Conservation (phyloP, 1,139 yeast genomes). For the Hemisphaericaspora xylofermentans region DNA sequence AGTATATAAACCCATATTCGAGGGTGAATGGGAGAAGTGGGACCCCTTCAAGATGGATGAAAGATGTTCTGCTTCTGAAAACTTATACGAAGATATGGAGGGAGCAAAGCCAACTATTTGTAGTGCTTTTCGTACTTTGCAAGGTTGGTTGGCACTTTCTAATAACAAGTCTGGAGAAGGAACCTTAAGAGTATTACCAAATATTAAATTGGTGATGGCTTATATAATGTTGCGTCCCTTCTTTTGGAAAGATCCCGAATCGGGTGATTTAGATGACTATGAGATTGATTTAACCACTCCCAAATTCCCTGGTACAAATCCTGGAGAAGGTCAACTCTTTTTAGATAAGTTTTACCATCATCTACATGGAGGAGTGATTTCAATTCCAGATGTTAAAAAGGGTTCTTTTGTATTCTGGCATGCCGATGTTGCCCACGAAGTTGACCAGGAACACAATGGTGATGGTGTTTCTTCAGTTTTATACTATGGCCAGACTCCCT, state of each 20-base stretch:
- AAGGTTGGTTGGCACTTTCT: slow-evolving; percentile 49
- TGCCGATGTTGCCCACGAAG: slow-evolving; percentile 48
- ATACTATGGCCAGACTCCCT: slow-evolving; percentile 20
- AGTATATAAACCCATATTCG: slow-evolving; percentile 39
- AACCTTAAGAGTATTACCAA: slow-evolving; percentile 41
- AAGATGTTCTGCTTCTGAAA: slow-evolving; percentile 34
- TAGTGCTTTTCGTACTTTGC: slow-evolving; percentile 43
- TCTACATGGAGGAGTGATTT: slow-evolving; percentile 26
- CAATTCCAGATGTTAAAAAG: slow-evolving; percentile 34
- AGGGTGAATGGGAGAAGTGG: slow-evolving; percentile 48
- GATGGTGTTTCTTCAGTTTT: slow-evolving; percentile 37
- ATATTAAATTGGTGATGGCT: slow-evolving; percentile 35
- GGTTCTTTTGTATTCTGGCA: slow-evolving; percentile 54
- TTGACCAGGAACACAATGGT: slow-evolving; percentile 42
- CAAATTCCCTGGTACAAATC: slow-evolving; percentile 23
- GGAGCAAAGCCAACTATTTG: slow-evolving; percentile 30
- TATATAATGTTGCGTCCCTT: slow-evolving; percentile 47
- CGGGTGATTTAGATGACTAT: slow-evolving; percentile 17
- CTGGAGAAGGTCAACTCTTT: slow-evolving; percentile 24
- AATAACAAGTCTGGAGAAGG: slow-evolving; percentile 41
- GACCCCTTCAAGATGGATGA: slow-evolving; percentile 43
- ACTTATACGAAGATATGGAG: slow-evolving; percentile 27
- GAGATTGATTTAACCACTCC: slow-evolving; percentile 24
- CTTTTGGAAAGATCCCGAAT: slow-evolving; percentile 28
- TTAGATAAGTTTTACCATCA: slow-evolving; percentile 26